Conservation (phyloP, 257 asterid species). For the Prunella vulgaris region DNA sequence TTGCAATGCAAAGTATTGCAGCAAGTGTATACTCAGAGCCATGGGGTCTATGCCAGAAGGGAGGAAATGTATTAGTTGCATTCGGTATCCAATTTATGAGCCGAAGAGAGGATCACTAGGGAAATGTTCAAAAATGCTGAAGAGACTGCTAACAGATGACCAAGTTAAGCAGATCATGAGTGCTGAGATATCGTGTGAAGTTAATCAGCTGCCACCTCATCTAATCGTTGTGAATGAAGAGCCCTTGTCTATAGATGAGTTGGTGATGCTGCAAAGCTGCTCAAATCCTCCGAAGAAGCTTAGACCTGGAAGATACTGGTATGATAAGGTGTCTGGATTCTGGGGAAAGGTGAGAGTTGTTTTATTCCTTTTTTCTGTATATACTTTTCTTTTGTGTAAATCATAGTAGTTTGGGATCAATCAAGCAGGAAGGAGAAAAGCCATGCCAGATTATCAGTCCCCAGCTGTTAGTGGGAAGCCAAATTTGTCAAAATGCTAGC, state of each 20-base stretch:
- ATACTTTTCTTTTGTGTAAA: not conserved
- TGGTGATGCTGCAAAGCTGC: constrained; percentile 57
- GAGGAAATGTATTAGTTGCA: constrained; percentile 72
- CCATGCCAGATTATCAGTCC: constrained; percentile 82
- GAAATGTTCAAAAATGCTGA: constrained; percentile 63
- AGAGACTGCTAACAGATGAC: constrained; percentile 36
- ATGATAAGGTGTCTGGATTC: constrained; percentile 76
- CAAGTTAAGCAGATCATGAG: constrained; percentile 51
- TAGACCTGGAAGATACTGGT: constrained; percentile 87
- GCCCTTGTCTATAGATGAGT: constrained; percentile 50
- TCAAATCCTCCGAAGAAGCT: constrained; percentile 78
- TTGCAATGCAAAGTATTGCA: constrained; percentile 76
- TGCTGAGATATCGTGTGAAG: constrained; percentile 50
- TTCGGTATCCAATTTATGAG: constrained; percentile 56
- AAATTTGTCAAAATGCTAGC: constrained; percentile 54
- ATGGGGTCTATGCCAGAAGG: constrained; percentile 99
- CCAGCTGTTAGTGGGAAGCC: constrained; percentile 47
- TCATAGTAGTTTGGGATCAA: constrained; percentile 15
- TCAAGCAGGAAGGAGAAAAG: constrained; percentile 68
- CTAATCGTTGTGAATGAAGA: constrained; percentile 54
- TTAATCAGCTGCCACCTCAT: constrained; percentile 70
- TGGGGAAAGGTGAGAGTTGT: constrained; percentile 85
- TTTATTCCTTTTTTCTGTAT: not conserved
- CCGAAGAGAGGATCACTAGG: constrained; percentile 61
- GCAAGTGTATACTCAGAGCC: constrained; percentile 68